Conservation (phyloP, 345 rosid species). For the Bruguiera sexangula region DNA sequence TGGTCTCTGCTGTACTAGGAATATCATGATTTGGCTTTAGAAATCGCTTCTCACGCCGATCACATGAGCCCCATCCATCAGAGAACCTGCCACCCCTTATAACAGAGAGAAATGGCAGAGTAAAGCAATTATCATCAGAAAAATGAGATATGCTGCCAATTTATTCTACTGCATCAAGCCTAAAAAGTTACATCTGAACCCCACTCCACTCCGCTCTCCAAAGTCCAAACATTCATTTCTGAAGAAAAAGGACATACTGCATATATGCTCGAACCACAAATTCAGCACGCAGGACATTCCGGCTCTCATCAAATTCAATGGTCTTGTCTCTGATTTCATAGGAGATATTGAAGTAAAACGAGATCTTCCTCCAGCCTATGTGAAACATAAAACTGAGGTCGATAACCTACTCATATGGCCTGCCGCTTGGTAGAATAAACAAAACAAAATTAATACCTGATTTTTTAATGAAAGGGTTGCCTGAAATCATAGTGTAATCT, state of each 20-base stretch:
- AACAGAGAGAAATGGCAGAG: constrained; percentile 11
- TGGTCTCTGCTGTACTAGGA: constrained; percentile 91
- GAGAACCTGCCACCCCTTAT: constrained; percentile 74
- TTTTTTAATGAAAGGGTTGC: constrained; percentile 81
- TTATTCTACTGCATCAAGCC: background rate
- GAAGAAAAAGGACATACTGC: constrained; percentile 56
- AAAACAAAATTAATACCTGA: constrained; percentile 48
- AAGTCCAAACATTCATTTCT: too few relatives aligned
- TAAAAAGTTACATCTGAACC: too few relatives aligned
- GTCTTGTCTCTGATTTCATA: constrained; percentile 85
- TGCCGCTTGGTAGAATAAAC: background rate
- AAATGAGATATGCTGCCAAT: background rate
- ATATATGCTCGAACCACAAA: constrained; percentile 77
- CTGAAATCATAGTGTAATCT: constrained; percentile 83
- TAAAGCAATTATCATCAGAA: background rate
- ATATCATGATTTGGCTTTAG: constrained; percentile 82
- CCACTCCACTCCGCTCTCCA: too few relatives aligned
- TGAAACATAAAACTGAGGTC: constrained; percentile 7
- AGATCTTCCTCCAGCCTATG: constrained; percentile 96
- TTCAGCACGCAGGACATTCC: constrained; percentile 93
- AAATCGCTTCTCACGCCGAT: constrained; percentile 81
- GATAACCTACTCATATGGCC: constrained; percentile 3
- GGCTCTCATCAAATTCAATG: constrained; percentile 80
- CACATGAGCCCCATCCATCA: constrained; percentile 98
- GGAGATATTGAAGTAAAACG: constrained; percentile 86